Conservation (phyloP, 164 flowering plant genomes). For the Stephania cephalantha region DNA sequence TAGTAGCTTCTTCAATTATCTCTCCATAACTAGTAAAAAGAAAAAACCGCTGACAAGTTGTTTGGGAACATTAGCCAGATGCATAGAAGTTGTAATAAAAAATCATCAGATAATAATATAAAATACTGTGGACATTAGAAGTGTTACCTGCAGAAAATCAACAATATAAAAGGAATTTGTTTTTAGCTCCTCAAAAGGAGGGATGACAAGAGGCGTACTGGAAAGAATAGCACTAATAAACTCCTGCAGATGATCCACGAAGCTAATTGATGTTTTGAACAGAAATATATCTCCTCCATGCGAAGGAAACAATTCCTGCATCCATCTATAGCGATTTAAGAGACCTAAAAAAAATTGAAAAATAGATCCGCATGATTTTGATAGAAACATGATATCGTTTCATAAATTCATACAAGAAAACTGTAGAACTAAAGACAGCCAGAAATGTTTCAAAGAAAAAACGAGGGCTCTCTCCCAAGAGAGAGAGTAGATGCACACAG, state of each 20-base stretch:
- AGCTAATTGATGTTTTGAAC: conserved; percentile 85
- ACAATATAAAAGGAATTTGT: conserved; percentile 45
- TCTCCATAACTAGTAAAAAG: too few relatives aligned
- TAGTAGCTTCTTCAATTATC: too few relatives aligned
- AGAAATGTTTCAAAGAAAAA: background rate
- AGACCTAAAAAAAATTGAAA: conserved; percentile 46
- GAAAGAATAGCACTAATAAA: conserved; percentile 63
- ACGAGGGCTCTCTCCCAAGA: background rate
- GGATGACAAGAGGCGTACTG: conserved; percentile 53
- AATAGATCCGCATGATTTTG: background rate
- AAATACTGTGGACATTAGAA: background rate
- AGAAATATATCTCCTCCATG: conserved; percentile 46
- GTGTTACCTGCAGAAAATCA: conserved; percentile 57
- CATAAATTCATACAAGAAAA: too few relatives aligned
- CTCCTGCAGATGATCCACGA: conserved; percentile 92
- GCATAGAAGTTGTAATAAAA: conserved; percentile 1
- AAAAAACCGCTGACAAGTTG: background rate
- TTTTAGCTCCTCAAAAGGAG: conserved; percentile 55
- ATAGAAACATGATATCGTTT: too few relatives aligned
- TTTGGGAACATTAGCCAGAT: background rate
- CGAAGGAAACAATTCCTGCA: conserved; percentile 73
- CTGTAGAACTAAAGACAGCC: too few relatives aligned
- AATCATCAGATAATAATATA: background rate
- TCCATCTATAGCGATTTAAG: conserved; percentile 81
- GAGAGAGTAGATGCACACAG: background rate